phyloP scores from a whole-genome alignment of 345 rosid species.

The Populus pruinosa region DNA sequence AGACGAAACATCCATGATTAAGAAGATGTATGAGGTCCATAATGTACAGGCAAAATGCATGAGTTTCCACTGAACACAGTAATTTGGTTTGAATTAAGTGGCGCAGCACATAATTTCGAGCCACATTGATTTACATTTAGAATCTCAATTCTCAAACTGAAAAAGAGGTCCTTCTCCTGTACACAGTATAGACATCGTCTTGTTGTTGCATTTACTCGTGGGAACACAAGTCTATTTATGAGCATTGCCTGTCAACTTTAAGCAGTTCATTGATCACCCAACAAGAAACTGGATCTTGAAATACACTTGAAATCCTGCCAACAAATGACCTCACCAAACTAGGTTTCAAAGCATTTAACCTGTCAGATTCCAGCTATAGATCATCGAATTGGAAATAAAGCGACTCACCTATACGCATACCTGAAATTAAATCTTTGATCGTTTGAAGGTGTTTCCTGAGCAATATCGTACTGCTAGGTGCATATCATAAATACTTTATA shows the following conservation, averaged over 20 bases:
- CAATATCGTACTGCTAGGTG: too few relatives aligned
- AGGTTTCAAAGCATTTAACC: conserved; percentile 5
- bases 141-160: too few relatives aligned
- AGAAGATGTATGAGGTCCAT: not conserved
- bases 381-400: conserved; percentile 7
- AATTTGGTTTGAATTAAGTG: not conserved
- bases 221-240: not conserved
- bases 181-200: not conserved
- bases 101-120: not conserved
- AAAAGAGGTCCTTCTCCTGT: too few relatives aligned
- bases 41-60: not conserved
- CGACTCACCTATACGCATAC: conserved; percentile 16
- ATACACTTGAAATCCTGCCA: too few relatives aligned
- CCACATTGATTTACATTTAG: not conserved
- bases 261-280: conserved; percentile 7
- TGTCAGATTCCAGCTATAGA: not conserved
- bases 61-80: not conserved
- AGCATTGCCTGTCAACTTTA: not conserved
- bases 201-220: not conserved
- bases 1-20: not conserved
- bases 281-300: not conserved
- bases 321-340: conserved; percentile 14
- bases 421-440: not conserved
- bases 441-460: too few relatives aligned
- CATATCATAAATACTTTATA: too few relatives aligned